Percentiles rank a stretch among this genome's conserved stretches.
Evolutionary conservation across 2,329 filamentous ascomycete genomes (phyloP).

Genomic region (Alternaria metachromatica): DNA sequence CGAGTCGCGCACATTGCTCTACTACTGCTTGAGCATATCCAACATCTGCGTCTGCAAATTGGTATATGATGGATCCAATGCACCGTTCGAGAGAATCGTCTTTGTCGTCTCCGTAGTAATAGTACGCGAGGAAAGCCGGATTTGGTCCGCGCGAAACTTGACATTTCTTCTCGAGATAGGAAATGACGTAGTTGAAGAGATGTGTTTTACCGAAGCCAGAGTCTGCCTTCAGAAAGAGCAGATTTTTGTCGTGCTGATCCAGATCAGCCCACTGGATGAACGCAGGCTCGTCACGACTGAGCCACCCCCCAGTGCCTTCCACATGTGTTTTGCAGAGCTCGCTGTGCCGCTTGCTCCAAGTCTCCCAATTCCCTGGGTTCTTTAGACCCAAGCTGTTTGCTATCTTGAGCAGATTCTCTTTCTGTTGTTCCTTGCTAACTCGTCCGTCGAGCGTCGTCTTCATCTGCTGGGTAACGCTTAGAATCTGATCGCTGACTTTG

Average conservation of each 20-base stretch:
- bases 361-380: slow-evolving; percentile 3
- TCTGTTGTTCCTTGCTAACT: not conserved
- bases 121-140: slow-evolving; percentile 16
- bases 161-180: slow-evolving; percentile 1
- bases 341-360: slow-evolving; percentile 5
- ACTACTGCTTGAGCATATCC: slow-evolving; percentile 16
- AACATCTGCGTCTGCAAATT: slow-evolving; percentile 9
- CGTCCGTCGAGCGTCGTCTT: not conserved
- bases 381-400: not conserved
- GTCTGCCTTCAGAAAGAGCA: not conserved
- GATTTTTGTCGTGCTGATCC: not conserved
- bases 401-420: not conserved
- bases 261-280: not conserved
- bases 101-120: slow-evolving; percentile 23
- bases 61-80: slow-evolving; percentile 21
- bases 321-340: slow-evolving; percentile 7
- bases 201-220: not conserved
- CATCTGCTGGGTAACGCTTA: slow-evolving; percentile 1
- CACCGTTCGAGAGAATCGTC: slow-evolving; percentile 19
- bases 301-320: slow-evolving; percentile 3
- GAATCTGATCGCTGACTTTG: not conserved
- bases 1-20: not conserved
- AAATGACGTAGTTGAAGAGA: not conserved
- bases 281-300: not conserved
- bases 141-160: not conserved